A percentile compares a stretch with the other conserved stretches of the same genome.
Conservation (phyloP, 371 early-diverging fungal species). For the Apophysomyces variabilis region DNA sequence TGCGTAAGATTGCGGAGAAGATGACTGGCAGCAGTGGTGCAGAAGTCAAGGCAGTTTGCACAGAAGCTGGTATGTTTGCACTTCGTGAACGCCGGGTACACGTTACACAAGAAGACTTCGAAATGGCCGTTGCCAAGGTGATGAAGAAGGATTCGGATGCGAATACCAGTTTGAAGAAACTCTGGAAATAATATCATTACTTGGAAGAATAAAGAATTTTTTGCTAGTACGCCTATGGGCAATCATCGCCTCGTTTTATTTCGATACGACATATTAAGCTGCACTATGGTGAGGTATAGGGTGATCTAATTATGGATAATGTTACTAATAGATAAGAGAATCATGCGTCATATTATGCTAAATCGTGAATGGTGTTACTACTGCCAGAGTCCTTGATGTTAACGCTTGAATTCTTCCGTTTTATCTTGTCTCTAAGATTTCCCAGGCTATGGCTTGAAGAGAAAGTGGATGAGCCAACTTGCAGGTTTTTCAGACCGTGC, state of each 20-base stretch:
- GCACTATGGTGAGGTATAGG: background rate
- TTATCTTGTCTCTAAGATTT: conserved; percentile 26
- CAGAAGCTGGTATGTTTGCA: conserved; percentile 99
- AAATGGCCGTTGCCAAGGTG: conserved; percentile 99
- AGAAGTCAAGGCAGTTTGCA: conserved; percentile 92
- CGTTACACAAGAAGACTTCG: conserved; percentile 99
- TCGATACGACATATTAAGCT: background rate
- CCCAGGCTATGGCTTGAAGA: conserved; percentile 15
- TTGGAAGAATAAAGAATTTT: background rate
- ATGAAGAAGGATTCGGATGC: conserved; percentile 98
- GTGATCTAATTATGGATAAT: background rate
- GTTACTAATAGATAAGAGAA: conserved; percentile 1
- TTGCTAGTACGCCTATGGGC: background rate
- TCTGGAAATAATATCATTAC: conserved; percentile 83
- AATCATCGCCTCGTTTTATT: background rate
- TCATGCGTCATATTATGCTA: conserved; percentile 11
- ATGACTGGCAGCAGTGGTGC: conserved; percentile 98
- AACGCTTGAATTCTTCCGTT: conserved; percentile 20
- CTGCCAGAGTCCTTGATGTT: conserved; percentile 16
- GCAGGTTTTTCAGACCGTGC: conserved; percentile 49
- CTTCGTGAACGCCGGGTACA: conserved; percentile 98
- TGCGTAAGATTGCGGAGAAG: conserved; percentile 98
- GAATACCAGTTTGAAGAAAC: conserved; percentile 95
- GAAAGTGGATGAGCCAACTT: conserved; percentile 31
- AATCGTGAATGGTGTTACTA: background rate